These are phyloP conservation scores for Diaporthe australafricana DNA, from an alignment of 2,329 filamentous ascomycete genomes.

Conservation along the genomic window DNA sequence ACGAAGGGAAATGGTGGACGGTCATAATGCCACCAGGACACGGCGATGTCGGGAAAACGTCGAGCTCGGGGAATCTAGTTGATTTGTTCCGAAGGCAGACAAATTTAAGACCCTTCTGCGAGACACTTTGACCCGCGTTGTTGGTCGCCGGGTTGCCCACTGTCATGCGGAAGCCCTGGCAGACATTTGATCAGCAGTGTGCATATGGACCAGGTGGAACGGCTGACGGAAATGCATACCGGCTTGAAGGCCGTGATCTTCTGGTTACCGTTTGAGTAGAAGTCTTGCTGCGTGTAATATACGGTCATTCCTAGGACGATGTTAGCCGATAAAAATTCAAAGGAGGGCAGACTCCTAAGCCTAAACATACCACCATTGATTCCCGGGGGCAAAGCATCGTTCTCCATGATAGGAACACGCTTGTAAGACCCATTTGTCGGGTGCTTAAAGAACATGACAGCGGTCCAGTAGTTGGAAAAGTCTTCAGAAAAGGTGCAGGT, in stretches of 20 bases:
- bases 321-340: neutral
- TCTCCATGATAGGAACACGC: conserved; percentile 44
- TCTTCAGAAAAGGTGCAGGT: conserved; percentile 50
- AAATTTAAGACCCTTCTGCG: conserved; percentile 49
- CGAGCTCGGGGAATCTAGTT: conserved; percentile 54
- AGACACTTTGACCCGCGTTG: neutral
- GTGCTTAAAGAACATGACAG: conserved; percentile 43
- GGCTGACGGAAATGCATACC: conserved; percentile 38
- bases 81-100: conserved; percentile 53
- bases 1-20: conserved; percentile 53
- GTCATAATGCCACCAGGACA: conserved; percentile 58
- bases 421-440: conserved; percentile 43
- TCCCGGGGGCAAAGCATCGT: conserved; percentile 39
- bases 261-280: conserved; percentile 52
- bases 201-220: neutral
- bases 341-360: too few species aligned
- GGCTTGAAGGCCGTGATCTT: conserved; percentile 53
- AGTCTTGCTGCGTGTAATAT: conserved; percentile 55
- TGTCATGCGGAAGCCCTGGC: conserved; percentile 55
- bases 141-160: conserved; percentile 47
- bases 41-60: conserved; percentile 51
- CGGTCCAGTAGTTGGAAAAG: conserved; percentile 50
- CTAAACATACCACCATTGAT: conserved; percentile 47
- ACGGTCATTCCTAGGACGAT: conserved; percentile 48
- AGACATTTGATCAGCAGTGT: conserved; percentile 18